phyloP scores from a whole-genome alignment of 2,329 filamentous ascomycete species.

The Tolypocladium pustulatum region DNA sequence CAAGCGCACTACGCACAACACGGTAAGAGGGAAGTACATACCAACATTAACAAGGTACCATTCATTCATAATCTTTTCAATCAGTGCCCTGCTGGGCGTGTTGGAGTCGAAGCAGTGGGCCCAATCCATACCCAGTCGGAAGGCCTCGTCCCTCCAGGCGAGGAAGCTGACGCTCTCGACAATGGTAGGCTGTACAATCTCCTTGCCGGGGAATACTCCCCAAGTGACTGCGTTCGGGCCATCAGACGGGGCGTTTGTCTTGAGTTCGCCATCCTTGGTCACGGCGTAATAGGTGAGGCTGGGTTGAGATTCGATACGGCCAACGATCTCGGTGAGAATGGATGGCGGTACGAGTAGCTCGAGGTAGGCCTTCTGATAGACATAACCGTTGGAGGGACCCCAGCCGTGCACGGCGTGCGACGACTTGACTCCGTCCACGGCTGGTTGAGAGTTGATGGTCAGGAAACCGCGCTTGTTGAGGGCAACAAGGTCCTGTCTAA shows the following conservation, averaged over 20 bases:
- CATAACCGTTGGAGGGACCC: slow-evolving; percentile 90
- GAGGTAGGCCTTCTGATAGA: slow-evolving; percentile 96
- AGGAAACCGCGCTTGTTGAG: slow-evolving; percentile 81
- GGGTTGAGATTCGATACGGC: slow-evolving; percentile 64
- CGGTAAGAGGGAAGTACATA: slow-evolving; percentile 30
- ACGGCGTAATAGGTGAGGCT: slow-evolving; percentile 93
- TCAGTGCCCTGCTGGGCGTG: slow-evolving; percentile 67
- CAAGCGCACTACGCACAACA: background rate
- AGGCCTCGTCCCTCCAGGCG: slow-evolving; percentile 98
- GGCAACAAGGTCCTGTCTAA: slow-evolving; percentile 65
- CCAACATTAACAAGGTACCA: slow-evolving; percentile 96
- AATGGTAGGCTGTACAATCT: slow-evolving; percentile 99
- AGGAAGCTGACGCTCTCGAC: slow-evolving; percentile 96
- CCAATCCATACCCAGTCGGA: slow-evolving; percentile 86
- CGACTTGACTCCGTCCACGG: slow-evolving; percentile 84
- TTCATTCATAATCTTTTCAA: slow-evolving; percentile 73
- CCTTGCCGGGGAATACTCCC: slow-evolving; percentile 97
- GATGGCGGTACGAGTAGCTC: slow-evolving; percentile 81
- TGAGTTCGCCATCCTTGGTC: slow-evolving; percentile 69
- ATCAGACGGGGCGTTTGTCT: slow-evolving; percentile 74
- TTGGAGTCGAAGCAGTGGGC: slow-evolving; percentile 74
- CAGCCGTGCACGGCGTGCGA: slow-evolving; percentile 81
- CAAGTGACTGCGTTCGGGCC: slow-evolving; percentile 97
- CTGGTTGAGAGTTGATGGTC: slow-evolving; percentile 95
- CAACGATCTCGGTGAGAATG: slow-evolving; percentile 65